These are phyloP conservation scores for Chalciporus piperatus DNA, from an alignment of 768 basidiomycete species.

Conservation along the genomic window DNA sequence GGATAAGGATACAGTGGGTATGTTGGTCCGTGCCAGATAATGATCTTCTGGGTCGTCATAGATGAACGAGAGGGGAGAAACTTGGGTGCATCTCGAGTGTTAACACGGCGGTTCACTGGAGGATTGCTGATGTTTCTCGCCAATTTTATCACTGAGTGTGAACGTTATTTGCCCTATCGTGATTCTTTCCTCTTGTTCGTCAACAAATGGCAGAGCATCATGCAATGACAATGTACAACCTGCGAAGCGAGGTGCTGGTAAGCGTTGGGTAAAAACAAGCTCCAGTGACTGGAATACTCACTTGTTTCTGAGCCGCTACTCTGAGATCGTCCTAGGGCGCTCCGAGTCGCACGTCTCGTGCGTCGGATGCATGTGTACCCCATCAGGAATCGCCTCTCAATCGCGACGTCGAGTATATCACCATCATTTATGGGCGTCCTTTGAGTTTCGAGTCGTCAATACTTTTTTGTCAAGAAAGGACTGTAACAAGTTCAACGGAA, in stretches of 20 bases:
- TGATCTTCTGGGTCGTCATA: too few species aligned
- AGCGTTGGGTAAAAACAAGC: not conserved
- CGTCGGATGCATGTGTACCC: conserved; percentile 26
- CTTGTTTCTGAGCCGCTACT: not conserved
- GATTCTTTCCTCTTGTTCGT: conserved; percentile 16
- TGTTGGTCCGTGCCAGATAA: too few species aligned
- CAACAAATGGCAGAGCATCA: conserved; percentile 7
- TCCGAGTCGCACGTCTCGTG: conserved; percentile 12
- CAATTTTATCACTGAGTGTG: conserved; percentile 3
- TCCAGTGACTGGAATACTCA: not conserved
- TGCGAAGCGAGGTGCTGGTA: not conserved
- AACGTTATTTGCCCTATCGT: conserved; percentile 25
- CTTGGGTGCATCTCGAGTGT: not conserved
- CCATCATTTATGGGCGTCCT: conserved; percentile 18
- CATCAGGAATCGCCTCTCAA: conserved; percentile 19
- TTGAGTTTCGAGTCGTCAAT: not conserved
- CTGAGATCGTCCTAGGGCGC: not conserved
- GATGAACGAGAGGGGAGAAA: too few species aligned
- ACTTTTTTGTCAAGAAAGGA: not conserved
- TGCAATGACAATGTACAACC: conserved; percentile 24
- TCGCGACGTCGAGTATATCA: conserved; percentile 17
- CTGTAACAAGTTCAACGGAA: not conserved
- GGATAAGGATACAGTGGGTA: too few species aligned
- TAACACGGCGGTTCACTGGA: too few species aligned
- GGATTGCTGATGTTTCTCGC: not conserved